phyloP scores from a whole-genome alignment of 257 asterid species.

The Ballota nigra region DNA sequence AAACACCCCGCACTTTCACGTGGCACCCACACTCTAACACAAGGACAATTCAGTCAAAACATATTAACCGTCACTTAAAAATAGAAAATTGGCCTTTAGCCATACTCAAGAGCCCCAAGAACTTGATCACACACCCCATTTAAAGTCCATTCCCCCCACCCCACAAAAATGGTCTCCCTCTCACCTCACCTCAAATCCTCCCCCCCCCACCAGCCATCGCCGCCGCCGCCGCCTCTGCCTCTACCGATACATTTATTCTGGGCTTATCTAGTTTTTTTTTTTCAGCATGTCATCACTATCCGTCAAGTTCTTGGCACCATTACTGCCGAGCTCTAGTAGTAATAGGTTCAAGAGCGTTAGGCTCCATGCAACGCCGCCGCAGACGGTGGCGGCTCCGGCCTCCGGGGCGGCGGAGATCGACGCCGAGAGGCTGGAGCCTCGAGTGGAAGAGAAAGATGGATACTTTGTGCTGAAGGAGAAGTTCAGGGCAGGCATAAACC shows the following conservation, averaged over 20 bases:
- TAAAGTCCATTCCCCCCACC: slow-evolving; percentile 22
- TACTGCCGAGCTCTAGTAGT: slow-evolving; percentile 31
- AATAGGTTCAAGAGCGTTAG: slow-evolving; percentile 27
- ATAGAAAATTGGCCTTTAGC: slow-evolving; percentile 55
- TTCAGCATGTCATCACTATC: slow-evolving; percentile 65
- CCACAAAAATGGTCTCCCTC: slow-evolving; percentile 48
- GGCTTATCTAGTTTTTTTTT: not conserved
- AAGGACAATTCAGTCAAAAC: slow-evolving; percentile 26
- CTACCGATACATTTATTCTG: not conserved
- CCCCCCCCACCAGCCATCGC: slow-evolving; percentile 16
- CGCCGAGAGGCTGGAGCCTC: slow-evolving; percentile 61
- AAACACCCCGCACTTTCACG: slow-evolving; percentile 13
- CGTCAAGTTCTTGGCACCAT: slow-evolving; percentile 49
- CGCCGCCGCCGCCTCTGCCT: not conserved
- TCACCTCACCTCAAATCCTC: slow-evolving; percentile 23
- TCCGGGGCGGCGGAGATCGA: slow-evolving; percentile 33
- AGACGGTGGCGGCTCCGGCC: slow-evolving; percentile 45
- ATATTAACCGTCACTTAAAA: slow-evolving; percentile 21
- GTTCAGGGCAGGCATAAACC: slow-evolving; percentile 75
- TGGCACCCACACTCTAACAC: slow-evolving; percentile 16
- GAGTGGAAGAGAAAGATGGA: slow-evolving; percentile 78
- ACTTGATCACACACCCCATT: slow-evolving; percentile 25
- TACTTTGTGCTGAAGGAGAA: slow-evolving; percentile 78
- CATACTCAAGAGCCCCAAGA: slow-evolving; percentile 51
- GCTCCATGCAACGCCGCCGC: slow-evolving; percentile 62